Base-by-base conservation (phyloP, 2,329 filamentous ascomycete genomes). In the Penicillium nordicum region DNA sequence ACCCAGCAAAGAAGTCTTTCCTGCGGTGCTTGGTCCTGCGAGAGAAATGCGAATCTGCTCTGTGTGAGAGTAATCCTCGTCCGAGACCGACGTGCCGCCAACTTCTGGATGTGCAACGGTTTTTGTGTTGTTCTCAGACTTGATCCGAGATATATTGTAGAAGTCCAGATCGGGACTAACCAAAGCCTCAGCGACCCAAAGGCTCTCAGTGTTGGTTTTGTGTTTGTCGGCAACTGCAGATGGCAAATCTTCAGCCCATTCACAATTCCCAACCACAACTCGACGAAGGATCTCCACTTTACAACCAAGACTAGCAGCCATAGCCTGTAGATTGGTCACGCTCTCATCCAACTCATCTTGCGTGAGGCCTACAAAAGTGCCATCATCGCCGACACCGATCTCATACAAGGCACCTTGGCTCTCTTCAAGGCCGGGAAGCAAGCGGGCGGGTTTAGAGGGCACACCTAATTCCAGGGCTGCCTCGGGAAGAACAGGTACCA, bases 381-480 rank as follows among this genome's bases (percentile, higher is more conserved):
- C 94, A 76, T 97, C 92, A 72, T 99, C 94, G 29, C 92, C 89
- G 10, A 99, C 92, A 0, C 94, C 94, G 72, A 99, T 96, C 73
- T 99, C 93, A 66, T 99, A 99, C 48, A 97, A 75, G 1, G 94
- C 94, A 5, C 94, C 94, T 63, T 90, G 88, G 16, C 92, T 97
- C 71, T 96, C 92, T 70, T 97, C 93, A 9, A 99, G 78, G 0
- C 94, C 92, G 2, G 92, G 83, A 12, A 86, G 73, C 32, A 87
- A 74, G 48, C 79, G 81, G 41, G 78, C 77, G 8, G 82, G 82
- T 61, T 80, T 79, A 25, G 78, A 76, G 34, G 79, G 79, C 14
- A 77, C 74, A 25, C 78, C 85, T 7, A 92, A 78, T 59, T 86
- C 84, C 8, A 78, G 71, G 9, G 81, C 79, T 51, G 74, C 75